phyloP scores from a whole-genome alignment of 2,329 filamentous ascomycete genomes.

The Triangularia setosa region DNA sequence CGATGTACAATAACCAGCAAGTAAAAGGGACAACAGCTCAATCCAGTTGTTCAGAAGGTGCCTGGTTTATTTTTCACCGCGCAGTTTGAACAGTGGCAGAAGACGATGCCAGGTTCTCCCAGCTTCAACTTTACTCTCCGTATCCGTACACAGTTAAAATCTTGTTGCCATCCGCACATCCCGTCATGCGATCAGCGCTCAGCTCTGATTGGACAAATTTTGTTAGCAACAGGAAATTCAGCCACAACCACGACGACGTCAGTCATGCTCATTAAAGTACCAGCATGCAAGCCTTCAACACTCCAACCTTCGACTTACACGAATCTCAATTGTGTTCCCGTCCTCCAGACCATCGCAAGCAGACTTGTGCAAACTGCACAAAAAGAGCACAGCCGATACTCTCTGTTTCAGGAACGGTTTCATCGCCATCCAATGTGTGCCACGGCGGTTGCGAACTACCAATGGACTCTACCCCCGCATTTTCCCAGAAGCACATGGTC shows the following conservation, averaged over 20 bases:
- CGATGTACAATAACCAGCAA: too few relatives aligned
- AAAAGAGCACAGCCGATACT: conserved; percentile 11
- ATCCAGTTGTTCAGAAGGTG: background rate
- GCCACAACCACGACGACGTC: background rate
- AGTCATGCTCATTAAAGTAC: background rate
- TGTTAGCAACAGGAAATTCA: background rate
- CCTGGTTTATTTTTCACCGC: too few relatives aligned
- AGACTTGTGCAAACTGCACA: background rate
- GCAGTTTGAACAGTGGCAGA: background rate
- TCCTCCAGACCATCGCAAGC: background rate
- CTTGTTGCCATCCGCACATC: background rate
- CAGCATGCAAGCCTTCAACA: background rate
- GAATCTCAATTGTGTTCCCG: background rate
- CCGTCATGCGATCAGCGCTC: background rate
- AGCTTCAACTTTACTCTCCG: background rate
- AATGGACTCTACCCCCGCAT: conserved; percentile 5
- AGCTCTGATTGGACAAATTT: background rate
- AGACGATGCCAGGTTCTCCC: background rate
- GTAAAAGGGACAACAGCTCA: too few relatives aligned
- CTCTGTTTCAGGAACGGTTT: conserved; percentile 24
- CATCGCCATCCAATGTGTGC: conserved; percentile 19
- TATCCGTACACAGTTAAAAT: background rate
- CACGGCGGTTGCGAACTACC: background rate
- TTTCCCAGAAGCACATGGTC: conserved; percentile 4
- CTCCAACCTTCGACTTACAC: background rate